Evolutionary conservation across 805 yeast species (phyloP), one percentile per base, ranked within the genome.

Genomic region (Candida nonsorbophila): DNA sequence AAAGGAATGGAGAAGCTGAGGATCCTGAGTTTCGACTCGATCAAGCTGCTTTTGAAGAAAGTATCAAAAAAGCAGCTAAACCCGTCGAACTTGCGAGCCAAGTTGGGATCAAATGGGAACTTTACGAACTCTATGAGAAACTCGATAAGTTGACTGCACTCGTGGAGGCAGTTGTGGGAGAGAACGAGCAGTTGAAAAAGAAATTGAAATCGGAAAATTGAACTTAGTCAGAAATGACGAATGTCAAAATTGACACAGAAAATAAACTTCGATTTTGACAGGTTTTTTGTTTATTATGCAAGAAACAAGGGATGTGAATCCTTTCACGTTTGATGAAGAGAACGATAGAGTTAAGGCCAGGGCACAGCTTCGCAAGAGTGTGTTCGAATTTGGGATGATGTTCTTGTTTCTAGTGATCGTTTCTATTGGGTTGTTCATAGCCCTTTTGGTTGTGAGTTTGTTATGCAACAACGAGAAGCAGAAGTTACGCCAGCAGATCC

Each of bases 21-120:
- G 95, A 85, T 50, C 84, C 86, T 0, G 74, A 74, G 34, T 83
- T 84, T 47, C 50, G 65, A n/a, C 69, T 72, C 6, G 62, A 70
- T 22, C 61, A 66, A 23, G 41, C 46, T 5, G 45, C 55, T 12
- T 85, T 87, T 77, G 62, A 58, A 14, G 40, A 47, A 9, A 67
- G 66, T 16, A 71, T 84, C 15, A 65, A 67, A 7, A 41, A 50
- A 5, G 63, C 66, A 4, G 72, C 69, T 5, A 84, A 84, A 29
- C 84, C 84, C 2, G 75, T 79, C 4, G 63, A 62, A 15, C 56
- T 64, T 30, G 84, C 84, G 20, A 67, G 61, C 33, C 53, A 55
- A 13, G 53, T 56, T 5, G 82, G 85, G 22, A 59, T 79, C 29
- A 72, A 75, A 25, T 76, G 84, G 84, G 84, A 80, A 44, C 57